A percentile compares a stretch with the other conserved stretches of the same genome.
phyloP scores from a whole-genome alignment of 495 filamentous ascomycete genomes.

The Geoglossum glabrum region DNA sequence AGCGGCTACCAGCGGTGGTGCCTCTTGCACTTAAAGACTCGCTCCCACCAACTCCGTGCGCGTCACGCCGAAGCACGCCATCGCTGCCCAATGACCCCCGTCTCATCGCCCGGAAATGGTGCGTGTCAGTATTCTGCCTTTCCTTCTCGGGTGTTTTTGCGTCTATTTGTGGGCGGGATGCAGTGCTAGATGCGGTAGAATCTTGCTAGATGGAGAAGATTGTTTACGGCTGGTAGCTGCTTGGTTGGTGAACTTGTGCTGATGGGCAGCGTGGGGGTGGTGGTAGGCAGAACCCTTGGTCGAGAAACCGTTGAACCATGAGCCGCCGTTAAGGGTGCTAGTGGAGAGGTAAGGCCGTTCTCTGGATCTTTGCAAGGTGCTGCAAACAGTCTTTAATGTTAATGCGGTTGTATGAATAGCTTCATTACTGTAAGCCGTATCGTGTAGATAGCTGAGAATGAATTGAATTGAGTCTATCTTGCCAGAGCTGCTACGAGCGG shows the following conservation, averaged over 20 bases:
- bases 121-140: neutral
- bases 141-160: neutral
- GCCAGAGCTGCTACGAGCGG: too few relatives aligned
- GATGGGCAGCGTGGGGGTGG: neutral
- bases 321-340: conserved; percentile 21
- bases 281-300: neutral
- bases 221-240: neutral
- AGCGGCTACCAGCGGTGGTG: too few relatives aligned
- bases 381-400: too few relatives aligned
- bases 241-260: neutral
- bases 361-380: neutral
- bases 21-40: too few relatives aligned
- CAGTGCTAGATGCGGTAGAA: neutral
- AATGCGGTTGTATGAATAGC: too few relatives aligned
- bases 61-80: neutral
- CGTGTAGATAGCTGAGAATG: too few relatives aligned
- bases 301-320: conserved; percentile 25
- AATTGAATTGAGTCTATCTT: too few relatives aligned
- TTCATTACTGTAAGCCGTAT: too few relatives aligned
- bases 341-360: conserved; percentile 16
- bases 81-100: neutral
- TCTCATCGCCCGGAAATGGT: neutral
- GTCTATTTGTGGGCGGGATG: too few relatives aligned
- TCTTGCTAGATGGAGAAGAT: neutral
- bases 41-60: too few relatives aligned